phyloP scores from a whole-genome alignment of 2,329 filamentous ascomycete species.

The Chalaropsis thielavioides region DNA sequence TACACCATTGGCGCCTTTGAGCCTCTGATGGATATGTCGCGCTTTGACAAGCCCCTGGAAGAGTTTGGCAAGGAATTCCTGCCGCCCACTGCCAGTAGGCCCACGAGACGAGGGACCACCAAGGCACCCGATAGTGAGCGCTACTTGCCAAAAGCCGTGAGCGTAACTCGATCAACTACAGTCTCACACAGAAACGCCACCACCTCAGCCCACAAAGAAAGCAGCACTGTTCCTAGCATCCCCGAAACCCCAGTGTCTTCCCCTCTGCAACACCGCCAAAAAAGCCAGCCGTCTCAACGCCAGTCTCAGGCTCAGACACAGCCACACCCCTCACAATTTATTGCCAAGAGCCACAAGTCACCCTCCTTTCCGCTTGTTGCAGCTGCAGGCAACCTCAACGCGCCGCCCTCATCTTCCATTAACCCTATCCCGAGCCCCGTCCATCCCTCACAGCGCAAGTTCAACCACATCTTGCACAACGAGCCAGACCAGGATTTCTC shows the following conservation, averaged over 20 bases:
- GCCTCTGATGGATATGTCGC: constrained; percentile 49
- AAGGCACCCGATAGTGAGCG: constrained; percentile 11
- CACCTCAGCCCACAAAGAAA: constrained; percentile 15
- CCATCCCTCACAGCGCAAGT: constrained; percentile 3
- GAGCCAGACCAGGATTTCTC: constrained; percentile 32
- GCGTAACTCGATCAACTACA: constrained; percentile 6
- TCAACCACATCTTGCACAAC: background rate
- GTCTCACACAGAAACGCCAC: constrained; percentile 8
- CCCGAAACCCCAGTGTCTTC: background rate
- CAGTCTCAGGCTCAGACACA: constrained; percentile 3
- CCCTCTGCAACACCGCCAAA: background rate
- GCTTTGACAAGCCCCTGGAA: constrained; percentile 40
- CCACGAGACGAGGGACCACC: constrained; percentile 8
- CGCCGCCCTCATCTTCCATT: background rate
- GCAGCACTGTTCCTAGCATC: background rate
- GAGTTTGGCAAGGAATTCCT: constrained; percentile 35
- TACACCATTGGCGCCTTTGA: constrained; percentile 54
- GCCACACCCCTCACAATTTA: background rate
- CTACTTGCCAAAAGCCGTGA: background rate
- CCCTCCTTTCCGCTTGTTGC: constrained; percentile 11
- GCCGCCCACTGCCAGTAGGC: constrained; percentile 13
- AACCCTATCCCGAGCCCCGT: background rate
- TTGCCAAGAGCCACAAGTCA: background rate
- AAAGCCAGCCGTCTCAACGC: background rate
- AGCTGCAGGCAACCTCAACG: constrained; percentile 10